Conservation (phyloP, 495 filamentous ascomycete species). For the Tetracladium marchalianum region DNA sequence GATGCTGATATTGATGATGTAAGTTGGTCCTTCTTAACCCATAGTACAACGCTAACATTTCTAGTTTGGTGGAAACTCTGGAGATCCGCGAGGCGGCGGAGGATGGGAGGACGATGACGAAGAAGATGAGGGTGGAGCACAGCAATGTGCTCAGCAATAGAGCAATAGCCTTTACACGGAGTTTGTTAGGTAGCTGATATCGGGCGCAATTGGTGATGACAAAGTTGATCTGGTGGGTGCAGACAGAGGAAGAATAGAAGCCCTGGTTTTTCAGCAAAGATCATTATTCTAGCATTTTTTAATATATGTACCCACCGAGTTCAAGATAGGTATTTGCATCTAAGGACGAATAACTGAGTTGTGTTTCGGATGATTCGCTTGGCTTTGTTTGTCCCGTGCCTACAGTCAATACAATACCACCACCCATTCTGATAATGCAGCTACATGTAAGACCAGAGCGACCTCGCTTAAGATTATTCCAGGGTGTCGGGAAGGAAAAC, state of each 20-base stretch:
- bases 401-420: too few relatives aligned
- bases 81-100: constrained; percentile 58
- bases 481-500: too few relatives aligned
- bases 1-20: constrained; percentile 74
- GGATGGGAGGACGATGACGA: constrained; percentile 77
- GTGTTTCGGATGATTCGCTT: too few relatives aligned
- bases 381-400: too few relatives aligned
- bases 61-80: constrained; percentile 54
- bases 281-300: neutral
- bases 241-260: too few relatives aligned
- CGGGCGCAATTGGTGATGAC: neutral
- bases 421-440: too few relatives aligned
- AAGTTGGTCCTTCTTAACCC: constrained; percentile 19
- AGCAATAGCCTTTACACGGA: neutral
- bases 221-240: neutral
- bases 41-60: constrained; percentile 18
- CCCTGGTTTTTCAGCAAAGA: too few relatives aligned
- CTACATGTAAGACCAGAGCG: too few relatives aligned
- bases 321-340: too few relatives aligned
- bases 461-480: too few relatives aligned
- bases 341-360: too few relatives aligned
- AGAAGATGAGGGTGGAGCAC: constrained; percentile 33
- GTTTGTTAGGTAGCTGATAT: neutral
- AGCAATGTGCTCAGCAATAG: constrained; percentile 87
- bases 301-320: neutral